phyloP scores from a whole-genome alignment of 2,329 filamentous ascomycete genomes.

The Clarireedia hainanense region DNA sequence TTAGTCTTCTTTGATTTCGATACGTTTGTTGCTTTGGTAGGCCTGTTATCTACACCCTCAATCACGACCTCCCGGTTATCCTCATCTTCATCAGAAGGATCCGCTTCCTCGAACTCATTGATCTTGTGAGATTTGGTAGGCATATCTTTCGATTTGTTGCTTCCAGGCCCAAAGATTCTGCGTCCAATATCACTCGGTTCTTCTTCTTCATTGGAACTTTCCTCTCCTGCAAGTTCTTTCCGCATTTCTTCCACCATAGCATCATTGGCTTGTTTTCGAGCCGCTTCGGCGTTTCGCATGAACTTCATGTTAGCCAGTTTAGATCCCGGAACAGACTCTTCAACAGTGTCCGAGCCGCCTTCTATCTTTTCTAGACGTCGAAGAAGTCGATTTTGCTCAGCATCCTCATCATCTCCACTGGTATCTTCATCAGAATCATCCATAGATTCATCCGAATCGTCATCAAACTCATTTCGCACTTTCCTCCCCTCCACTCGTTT shows the following conservation, averaged over 20 bases:
- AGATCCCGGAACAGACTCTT: slow-evolving; percentile 46
- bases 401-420: slow-evolving; percentile 42
- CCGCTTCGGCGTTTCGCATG: slow-evolving; percentile 82
- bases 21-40: not conserved
- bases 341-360: slow-evolving; percentile 36
- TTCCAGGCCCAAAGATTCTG: slow-evolving; percentile 55
- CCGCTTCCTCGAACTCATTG: slow-evolving; percentile 55
- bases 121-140: slow-evolving; percentile 20
- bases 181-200: slow-evolving; percentile 59
- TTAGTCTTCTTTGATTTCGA: slow-evolving; percentile 13
- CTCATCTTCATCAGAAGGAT: slow-evolving; percentile 38
- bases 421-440: slow-evolving; percentile 51
- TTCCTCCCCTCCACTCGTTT: slow-evolving; percentile 57
- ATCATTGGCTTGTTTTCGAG: slow-evolving; percentile 72
- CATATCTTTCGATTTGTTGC: slow-evolving; percentile 33
- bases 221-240: slow-evolving; percentile 58
- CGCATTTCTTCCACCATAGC: slow-evolving; percentile 63
- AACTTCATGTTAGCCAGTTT: slow-evolving; percentile 82
- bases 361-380: slow-evolving; percentile 39
- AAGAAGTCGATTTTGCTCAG: slow-evolving; percentile 41
- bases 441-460: slow-evolving; percentile 43
- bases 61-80: slow-evolving; percentile 28
- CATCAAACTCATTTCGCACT: slow-evolving; percentile 36
- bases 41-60: slow-evolving; percentile 12
- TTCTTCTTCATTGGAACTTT: slow-evolving; percentile 47